Evolutionary conservation across 2,329 filamentous ascomycete species (phyloP), one percentile per base, ranked within the genome.

Genomic region (Colletotrichum agaves): DNA sequence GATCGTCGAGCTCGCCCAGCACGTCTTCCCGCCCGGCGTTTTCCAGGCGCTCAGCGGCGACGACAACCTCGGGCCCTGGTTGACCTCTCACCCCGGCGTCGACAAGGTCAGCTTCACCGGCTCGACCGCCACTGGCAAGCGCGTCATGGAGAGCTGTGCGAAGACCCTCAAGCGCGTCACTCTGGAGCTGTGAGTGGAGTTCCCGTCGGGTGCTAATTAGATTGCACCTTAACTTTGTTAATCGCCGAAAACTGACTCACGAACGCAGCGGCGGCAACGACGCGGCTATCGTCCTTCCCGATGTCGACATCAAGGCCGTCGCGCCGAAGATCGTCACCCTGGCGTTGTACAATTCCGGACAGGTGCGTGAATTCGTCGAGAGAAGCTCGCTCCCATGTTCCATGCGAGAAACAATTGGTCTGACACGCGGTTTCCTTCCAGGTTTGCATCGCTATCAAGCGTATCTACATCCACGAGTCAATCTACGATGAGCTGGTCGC

Each of bases 61-160:
- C 60, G 88, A 90, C 72, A 80, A 81, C 56, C 83, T 91, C 10
- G 89, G 89, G 4, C 87, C 85, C 1, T 83, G 81, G 81, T 75
- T 91, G 58, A 89, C 87, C 0, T 75, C 74, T n/a, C 88, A 91
- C 72, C 86, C 87, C 0, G 85, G 81, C 19, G 83, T 90, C 62
- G 81, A 84, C 63, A 91, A 89, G 80, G 85, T 91, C 74, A 83
- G 81, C 71, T 91, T 91, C 77, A 91, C 89, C 0, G 88, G 89
- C 3, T 89, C 86, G 11, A 86, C 82, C 6, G 79, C 81, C 0
- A 89, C 86, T 0, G 88, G 88, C 10, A 90, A 89, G 79, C 84
- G 83, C 75, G 85, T 91, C 61, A 85, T 88, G 81, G 82, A 82
- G 62, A 83, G 81, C n/a, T 83, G 82, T 59, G 80, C 84, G 23